Evolutionary conservation across 192 early-diverging fungal genomes (phyloP), one percentile per base, ranked within the genome.

Genomic region (Rhizophagus prolifer): DNA sequence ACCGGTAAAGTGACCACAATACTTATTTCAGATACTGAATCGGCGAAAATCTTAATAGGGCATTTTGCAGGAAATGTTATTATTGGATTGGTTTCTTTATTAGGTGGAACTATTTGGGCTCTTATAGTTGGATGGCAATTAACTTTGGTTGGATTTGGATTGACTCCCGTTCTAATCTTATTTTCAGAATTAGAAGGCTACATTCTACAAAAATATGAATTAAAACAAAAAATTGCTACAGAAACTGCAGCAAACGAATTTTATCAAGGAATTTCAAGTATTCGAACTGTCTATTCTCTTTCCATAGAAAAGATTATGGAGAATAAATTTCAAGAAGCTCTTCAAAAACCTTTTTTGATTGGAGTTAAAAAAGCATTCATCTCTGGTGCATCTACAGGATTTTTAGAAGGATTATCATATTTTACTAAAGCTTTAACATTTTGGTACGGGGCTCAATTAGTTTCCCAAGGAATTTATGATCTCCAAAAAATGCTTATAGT

Each of bases 351-450:
- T 26, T 75, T 38, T 31, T 5, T 50, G 34, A 66, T 75, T 28
- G 74, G 74, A 14, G 16, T 75, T 19, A 21, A 16, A 21, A 75
- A 65, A 65, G 74, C 74, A 28, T 44, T 66, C 0, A 30, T 75
- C 26, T 25, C n/a, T 66, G 74, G 74, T 0, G 12, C 41, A 26
- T 61, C n/a, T 21, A n/a, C 60, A 1, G 74, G 61, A 30, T 16
- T 66, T 25, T 65, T 75, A 23, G 74, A 75, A 8, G 61, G 38
- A 1, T 46, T 75, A n/a, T 5, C 10, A 16, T 75, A 65, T 75
- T 63, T 75, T 65, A 61, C 74, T 10, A 75, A 75, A 65, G 63
- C 74, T 6, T 9, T 75, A 19, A 75, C 74, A 13, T 66, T 75
- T 66, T 75, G 62, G 61, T 75, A 75, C 41, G 74, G 74, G 50